Percentiles rank a stretch among this genome's conserved stretches.
Evolutionary conservation across 768 basidiomycete species (phyloP).

Genomic region (Boletus coccyginus): DNA sequence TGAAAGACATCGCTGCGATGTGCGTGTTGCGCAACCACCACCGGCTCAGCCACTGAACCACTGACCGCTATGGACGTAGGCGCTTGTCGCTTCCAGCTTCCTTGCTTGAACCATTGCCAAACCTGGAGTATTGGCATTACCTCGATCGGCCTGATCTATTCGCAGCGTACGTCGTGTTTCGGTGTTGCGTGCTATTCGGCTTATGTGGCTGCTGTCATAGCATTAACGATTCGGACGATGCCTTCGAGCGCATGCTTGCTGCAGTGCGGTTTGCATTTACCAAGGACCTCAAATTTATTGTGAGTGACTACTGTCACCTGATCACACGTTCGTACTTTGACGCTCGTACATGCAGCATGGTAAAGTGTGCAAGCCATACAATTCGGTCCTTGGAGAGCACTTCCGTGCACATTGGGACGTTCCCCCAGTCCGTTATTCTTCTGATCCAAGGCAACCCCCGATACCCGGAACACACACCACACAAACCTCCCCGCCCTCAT

Average conservation of each 20-base stretch:
- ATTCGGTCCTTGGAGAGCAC: slow-evolving; percentile 84
- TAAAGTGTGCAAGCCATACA: slow-evolving; percentile 92
- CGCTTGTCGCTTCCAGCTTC: slow-evolving; percentile 92
- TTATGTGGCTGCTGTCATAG: slow-evolving; percentile 38
- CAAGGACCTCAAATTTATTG: slow-evolving; percentile 92
- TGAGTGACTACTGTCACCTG: slow-evolving; percentile 35
- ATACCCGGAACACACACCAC: slow-evolving; percentile 42
- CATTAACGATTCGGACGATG: slow-evolving; percentile 88
- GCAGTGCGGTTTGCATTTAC: slow-evolving; percentile 85
- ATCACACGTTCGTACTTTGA: not conserved
- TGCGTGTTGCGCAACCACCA: slow-evolving; percentile 37
- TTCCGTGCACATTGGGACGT: slow-evolving; percentile 89
- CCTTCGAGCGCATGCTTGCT: slow-evolving; percentile 95
- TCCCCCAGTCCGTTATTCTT: slow-evolving; percentile 53
- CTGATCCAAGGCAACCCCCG: slow-evolving; percentile 45
- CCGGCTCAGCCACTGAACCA: slow-evolving; percentile 4
- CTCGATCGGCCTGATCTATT: slow-evolving; percentile 90
- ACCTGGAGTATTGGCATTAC: slow-evolving; percentile 96
- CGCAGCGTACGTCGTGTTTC: slow-evolving; percentile 66
- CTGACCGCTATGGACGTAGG: slow-evolving; percentile 42
- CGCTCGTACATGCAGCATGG: slow-evolving; percentile 55
- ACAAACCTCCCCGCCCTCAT: slow-evolving; percentile 23
- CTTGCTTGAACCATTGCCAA: slow-evolving; percentile 89
- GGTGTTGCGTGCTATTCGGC: not conserved
- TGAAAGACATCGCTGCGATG: slow-evolving; percentile 95